Percentiles rank a stretch among this genome's conserved stretches.
Evolutionary conservation across 768 basidiomycete genomes (phyloP).

Genomic region (Guyanaporus albipodus): DNA sequence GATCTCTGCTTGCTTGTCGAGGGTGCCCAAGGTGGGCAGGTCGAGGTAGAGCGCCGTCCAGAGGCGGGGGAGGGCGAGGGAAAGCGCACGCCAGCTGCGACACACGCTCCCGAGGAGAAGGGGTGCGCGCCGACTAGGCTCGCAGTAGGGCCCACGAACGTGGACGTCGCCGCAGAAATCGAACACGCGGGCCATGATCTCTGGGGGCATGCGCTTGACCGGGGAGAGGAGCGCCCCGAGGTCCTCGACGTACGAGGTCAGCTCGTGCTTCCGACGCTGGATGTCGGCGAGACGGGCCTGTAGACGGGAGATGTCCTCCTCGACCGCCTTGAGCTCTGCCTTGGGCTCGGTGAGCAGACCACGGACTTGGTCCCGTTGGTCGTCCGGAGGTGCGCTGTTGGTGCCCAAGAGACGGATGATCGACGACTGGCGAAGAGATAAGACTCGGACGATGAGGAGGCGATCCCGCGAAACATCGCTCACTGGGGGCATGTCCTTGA

Average conservation of each 20-base stretch:
- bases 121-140: conserved; percentile 28
- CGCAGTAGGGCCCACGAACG: conserved; percentile 27
- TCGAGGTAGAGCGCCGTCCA: conserved; percentile 33
- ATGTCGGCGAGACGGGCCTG: conserved; percentile 30
- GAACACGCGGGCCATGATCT: conserved; percentile 32
- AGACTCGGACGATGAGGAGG: not conserved
- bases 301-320: conserved; percentile 24
- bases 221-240: conserved; percentile 32
- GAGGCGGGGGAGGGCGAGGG: conserved; percentile 27
- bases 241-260: conserved; percentile 30
- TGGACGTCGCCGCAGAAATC: conserved; percentile 30
- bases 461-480: conserved; percentile 6
- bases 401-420: conserved; percentile 30
- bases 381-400: conserved; percentile 25
- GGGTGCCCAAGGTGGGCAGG: conserved; percentile 22
- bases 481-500: conserved; percentile 29
- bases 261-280: conserved; percentile 27
- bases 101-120: conserved; percentile 29
- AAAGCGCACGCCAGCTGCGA: conserved; percentile 27
- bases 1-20: conserved; percentile 25
- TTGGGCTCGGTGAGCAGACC: conserved; percentile 23
- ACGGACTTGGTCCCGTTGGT: conserved; percentile 28
- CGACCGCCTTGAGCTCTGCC: conserved; percentile 25
- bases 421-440: conserved; percentile 23
- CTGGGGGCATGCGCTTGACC: conserved; percentile 32